Evolutionary conservation across 2,329 filamentous ascomycete genomes (phyloP).

Genomic region (Xylaria sp.): DNA sequence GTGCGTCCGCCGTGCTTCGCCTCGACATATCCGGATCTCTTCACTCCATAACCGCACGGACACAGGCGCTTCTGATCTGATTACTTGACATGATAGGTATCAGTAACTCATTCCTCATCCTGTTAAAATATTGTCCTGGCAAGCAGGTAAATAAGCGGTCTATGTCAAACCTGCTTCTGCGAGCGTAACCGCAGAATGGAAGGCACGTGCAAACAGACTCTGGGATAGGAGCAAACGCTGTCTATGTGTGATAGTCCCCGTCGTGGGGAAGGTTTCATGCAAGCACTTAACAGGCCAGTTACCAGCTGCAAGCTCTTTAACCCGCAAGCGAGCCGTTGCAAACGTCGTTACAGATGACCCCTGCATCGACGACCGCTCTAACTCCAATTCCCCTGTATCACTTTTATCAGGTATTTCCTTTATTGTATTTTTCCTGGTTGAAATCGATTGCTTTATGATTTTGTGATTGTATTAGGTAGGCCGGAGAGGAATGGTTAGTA

Average conservation of each 20-base stretch:
- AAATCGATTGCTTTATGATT: neutral
- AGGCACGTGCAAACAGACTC: constrained; percentile 1
- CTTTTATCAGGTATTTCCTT: neutral
- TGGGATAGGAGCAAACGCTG: neutral
- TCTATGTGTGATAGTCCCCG: neutral
- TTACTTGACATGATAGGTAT: neutral
- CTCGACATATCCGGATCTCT: constrained; percentile 18
- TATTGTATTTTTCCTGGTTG: neutral
- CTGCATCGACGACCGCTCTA: neutral
- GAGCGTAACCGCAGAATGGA: neutral
- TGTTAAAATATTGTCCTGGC: neutral
- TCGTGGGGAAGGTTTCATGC: neutral
- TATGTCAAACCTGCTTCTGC: neutral
- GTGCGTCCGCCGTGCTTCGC: constrained; percentile 20
- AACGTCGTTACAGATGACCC: neutral
- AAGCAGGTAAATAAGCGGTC: constrained; percentile 11
- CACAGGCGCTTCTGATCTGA: neutral
- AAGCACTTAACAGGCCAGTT: neutral
- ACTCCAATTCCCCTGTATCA: neutral
- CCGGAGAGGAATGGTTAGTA: neutral
- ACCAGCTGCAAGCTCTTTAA: neutral
- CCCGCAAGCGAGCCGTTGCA: neutral
- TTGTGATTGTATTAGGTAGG: neutral
- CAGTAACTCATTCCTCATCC: neutral
- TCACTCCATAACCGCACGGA: constrained; percentile 6